Evolutionary conservation across 805 yeast genomes (phyloP).

Genomic region (Saturnispora halmiae): DNA sequence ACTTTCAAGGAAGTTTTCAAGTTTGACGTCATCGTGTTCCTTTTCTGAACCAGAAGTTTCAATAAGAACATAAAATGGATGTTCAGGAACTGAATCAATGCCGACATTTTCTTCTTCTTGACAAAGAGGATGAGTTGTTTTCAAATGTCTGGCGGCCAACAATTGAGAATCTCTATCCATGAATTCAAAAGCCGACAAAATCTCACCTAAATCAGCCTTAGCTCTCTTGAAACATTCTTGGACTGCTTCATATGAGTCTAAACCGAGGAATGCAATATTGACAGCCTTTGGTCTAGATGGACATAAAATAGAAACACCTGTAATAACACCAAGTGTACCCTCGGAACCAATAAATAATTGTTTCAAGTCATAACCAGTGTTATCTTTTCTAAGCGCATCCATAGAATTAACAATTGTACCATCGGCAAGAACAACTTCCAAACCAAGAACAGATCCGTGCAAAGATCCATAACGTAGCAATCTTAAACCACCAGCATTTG

Average conservation of each 20-base stretch:
- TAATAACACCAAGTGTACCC: conserved; percentile 84
- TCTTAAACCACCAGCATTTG: conserved; percentile 94
- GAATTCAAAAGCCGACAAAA: conserved; percentile 86
- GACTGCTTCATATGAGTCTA: conserved; percentile 74
- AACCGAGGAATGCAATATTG: conserved; percentile 83
- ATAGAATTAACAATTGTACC: conserved; percentile 76
- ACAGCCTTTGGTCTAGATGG: conserved; percentile 81
- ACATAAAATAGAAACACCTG: conserved; percentile 83
- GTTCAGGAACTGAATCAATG: conserved; percentile 33
- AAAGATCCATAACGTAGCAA: conserved; percentile 81
- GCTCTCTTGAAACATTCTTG: conserved; percentile 74
- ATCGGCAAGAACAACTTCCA: conserved; percentile 87
- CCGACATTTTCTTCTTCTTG: conserved; percentile 51
- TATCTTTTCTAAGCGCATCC: conserved; percentile 84
- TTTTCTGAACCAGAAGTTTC: conserved; percentile 95
- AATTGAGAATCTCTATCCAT: conserved; percentile 72
- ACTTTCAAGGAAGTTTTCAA: conserved; percentile 72
- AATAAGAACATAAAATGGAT: conserved; percentile 84
- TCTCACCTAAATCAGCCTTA: conserved; percentile 68
- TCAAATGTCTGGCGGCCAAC: conserved; percentile 53
- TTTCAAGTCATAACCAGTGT: conserved; percentile 89
- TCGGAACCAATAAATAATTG: conserved; percentile 91
- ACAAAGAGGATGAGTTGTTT: conserved; percentile 58
- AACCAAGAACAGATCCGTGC: conserved; percentile 85
- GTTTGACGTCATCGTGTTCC: conserved; percentile 87